Evolutionary conservation across 2,329 filamentous ascomycete species (phyloP), one percentile per base, ranked within the genome.

Genomic region (Dothistroma pini): DNA sequence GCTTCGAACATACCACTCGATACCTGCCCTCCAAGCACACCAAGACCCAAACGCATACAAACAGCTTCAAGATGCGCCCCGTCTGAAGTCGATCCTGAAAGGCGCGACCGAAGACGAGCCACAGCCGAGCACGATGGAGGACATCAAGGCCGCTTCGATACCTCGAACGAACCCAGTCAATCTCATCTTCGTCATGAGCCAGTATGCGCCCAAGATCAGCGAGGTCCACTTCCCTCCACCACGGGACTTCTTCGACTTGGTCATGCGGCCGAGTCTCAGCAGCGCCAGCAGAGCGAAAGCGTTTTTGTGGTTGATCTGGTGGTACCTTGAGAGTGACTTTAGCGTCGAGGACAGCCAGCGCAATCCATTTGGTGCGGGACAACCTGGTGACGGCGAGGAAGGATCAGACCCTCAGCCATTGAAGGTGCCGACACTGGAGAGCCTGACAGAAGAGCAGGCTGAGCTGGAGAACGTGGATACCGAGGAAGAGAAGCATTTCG

Each of bases 261-360:
- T 99, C 69, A 97, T 97, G 93, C 88, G 91, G 72, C 88, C 88
- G 1, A 89, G 90, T 25, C 84, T 91, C 63, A 91, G 88, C 60
- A 97, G 93, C 75, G 79, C 82, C 67, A 96, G 91, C 63, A 86
- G 95, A 64, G 93, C 95, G 0, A 87, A 81, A 50, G 93, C 93
- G 0, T 99, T 99, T 69, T 79, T 99, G 21, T 99, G 95, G 95
- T 81, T 99, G 65, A 96, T 99, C 87, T 99, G 95, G 95, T 97
- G 95, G 81, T 97, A 99, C 72, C 83, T 99, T 19, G 95, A 99
- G 75, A 96, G 93, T 31, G 91, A 97, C 74, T 97, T 97, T 68
- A 90, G 90, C 0, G 86, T 89, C 68, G 90, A 96, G 70, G 91
- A 90, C 59, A 93, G 91, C 50, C 83, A 91, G 53, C 88, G 90